A percentile compares a stretch with the other conserved stretches of the same genome.
Evolutionary conservation across 805 yeast genomes (phyloP).

Genomic region (Ogataea thermomethanolica): DNA sequence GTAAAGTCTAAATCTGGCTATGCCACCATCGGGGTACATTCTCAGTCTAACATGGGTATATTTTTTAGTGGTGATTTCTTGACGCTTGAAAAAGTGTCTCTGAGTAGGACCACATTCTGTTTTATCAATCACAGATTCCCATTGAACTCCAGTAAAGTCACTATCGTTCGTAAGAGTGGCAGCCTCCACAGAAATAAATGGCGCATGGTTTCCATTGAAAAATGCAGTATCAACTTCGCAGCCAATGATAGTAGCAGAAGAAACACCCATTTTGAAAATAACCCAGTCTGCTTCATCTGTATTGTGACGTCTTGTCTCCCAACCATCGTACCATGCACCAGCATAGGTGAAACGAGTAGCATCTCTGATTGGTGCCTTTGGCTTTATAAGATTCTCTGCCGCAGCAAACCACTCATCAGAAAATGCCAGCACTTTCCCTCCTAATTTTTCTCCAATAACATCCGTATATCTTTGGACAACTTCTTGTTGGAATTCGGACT

Average conservation of each 20-base stretch:
- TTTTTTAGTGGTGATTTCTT: slow-evolving; percentile 49
- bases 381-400: slow-evolving; percentile 81
- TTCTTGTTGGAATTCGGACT: slow-evolving; percentile 41
- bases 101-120: slow-evolving; percentile 87
- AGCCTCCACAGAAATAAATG: slow-evolving; percentile 82
- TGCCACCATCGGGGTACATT: slow-evolving; percentile 98
- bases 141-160: slow-evolving; percentile 37
- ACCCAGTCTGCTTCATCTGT: slow-evolving; percentile 85
- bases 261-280: slow-evolving; percentile 75
- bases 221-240: slow-evolving; percentile 91
- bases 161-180: slow-evolving; percentile 36
- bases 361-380: slow-evolving; percentile 76
- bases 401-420: slow-evolving; percentile 97
- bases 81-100: slow-evolving; percentile 75
- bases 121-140: slow-evolving; percentile 71
- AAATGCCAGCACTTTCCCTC: slow-evolving; percentile 65
- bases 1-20: slow-evolving; percentile 87
- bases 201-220: slow-evolving; percentile 95
- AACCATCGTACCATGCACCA: slow-evolving; percentile 98
- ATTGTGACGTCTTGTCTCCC: slow-evolving; percentile 98
- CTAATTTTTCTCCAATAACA: slow-evolving; percentile 79
- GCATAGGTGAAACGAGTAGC: slow-evolving; percentile 73
- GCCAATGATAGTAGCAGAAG: slow-evolving; percentile 74
- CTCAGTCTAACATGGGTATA: slow-evolving; percentile 80
- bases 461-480: slow-evolving; percentile 57